phyloP scores from a whole-genome alignment of 2,329 filamentous ascomycete genomes.

The Alternaria ventricosa region DNA sequence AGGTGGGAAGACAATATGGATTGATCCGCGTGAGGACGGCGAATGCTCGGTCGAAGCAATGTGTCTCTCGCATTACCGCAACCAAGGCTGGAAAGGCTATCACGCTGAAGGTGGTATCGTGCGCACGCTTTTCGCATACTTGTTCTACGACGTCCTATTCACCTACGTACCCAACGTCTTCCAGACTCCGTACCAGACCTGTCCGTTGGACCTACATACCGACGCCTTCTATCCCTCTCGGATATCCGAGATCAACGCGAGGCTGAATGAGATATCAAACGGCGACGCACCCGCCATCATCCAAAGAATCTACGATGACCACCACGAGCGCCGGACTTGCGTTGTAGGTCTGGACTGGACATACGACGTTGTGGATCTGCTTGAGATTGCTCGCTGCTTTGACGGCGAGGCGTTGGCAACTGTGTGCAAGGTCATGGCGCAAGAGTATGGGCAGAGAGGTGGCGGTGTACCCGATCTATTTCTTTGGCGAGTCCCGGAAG shows the following conservation, averaged over 20 bases:
- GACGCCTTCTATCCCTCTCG: constrained; percentile 89
- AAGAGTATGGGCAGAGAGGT: constrained; percentile 87
- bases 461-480: constrained; percentile 93
- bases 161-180: constrained; percentile 95
- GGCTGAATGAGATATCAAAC: constrained; percentile 86
- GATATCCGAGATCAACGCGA: constrained; percentile 86
- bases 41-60: constrained; percentile 92
- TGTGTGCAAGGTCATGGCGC: constrained; percentile 91
- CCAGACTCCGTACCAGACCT: constrained; percentile 93
- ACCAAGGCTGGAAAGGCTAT: constrained; percentile 89
- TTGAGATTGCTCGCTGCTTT: constrained; percentile 81
- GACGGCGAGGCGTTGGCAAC: constrained; percentile 79
- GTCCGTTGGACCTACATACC: constrained; percentile 88
- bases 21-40: constrained; percentile 74
- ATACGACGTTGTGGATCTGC: constrained; percentile 77
- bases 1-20: constrained; percentile 82
- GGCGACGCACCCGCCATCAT: constrained; percentile 74
- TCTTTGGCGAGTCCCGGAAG: constrained; percentile 69
- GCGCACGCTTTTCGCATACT: constrained; percentile 80
- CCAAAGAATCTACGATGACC: constrained; percentile 68
- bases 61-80: constrained; percentile 86
- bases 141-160: constrained; percentile 94
- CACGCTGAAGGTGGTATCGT: constrained; percentile 92
- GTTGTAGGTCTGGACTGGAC: constrained; percentile 94
- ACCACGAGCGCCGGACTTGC: constrained; percentile 76